phyloP scores from a whole-genome alignment of 2,329 filamentous ascomycete genomes.

The Alternaria sp. region DNA sequence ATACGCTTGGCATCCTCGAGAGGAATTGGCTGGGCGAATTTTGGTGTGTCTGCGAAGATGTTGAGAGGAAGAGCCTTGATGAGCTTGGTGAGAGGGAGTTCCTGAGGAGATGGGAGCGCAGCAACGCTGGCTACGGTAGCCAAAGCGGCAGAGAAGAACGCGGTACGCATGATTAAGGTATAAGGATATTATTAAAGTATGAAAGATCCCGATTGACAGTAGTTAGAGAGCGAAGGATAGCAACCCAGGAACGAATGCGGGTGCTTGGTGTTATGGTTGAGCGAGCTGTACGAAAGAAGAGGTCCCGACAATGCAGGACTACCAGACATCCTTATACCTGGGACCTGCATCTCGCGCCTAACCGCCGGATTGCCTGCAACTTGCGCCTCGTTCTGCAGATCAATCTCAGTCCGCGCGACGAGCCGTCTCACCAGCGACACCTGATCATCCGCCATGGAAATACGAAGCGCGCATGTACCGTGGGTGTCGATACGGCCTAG shows the following conservation, averaged over 20 bases:
- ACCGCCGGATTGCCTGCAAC: background rate
- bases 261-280: slow-evolving; percentile 6
- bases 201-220: background rate
- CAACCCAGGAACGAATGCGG: slow-evolving; percentile 9
- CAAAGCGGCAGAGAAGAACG: slow-evolving; percentile 26
- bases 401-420: slow-evolving; percentile 5
- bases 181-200: slow-evolving; percentile 14
- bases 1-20: slow-evolving; percentile 17
- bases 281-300: slow-evolving; percentile 14
- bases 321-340: slow-evolving; percentile 21
- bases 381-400: slow-evolving; percentile 14
- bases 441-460: slow-evolving; percentile 21
- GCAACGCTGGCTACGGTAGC: slow-evolving; percentile 20
- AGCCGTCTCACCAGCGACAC: slow-evolving; percentile 15
- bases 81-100: slow-evolving; percentile 8
- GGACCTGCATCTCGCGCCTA: slow-evolving; percentile 11
- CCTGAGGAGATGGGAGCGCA: slow-evolving; percentile 22
- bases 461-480: slow-evolving; percentile 24
- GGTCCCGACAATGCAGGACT: background rate
- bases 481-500: slow-evolving; percentile 18
- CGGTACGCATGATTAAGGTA: slow-evolving; percentile 28
- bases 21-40: slow-evolving; percentile 16
- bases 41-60: slow-evolving; percentile 13
- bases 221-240: slow-evolving; percentile 19
- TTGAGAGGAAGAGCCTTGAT: slow-evolving; percentile 18